These are phyloP conservation scores for Nepenthes alata DNA, from an alignment of 179 eudicot species.

Conservation along the genomic window DNA sequence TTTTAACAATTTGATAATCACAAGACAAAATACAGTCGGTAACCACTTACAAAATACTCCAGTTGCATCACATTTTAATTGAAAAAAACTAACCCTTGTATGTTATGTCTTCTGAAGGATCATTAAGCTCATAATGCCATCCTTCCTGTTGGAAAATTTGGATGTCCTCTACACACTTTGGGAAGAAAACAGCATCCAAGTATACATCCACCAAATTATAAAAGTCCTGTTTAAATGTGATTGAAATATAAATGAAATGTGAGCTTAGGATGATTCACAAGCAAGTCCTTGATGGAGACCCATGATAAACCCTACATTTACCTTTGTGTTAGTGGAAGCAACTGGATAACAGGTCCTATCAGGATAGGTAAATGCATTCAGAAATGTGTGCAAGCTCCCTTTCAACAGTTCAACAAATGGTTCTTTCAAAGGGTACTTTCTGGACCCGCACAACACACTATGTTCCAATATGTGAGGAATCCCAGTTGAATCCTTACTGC, in stretches of 20 bases:
- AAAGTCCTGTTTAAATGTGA: constrained; percentile 49
- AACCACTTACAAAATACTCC: no score
- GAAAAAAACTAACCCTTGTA: constrained; percentile 46
- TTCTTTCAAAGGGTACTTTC: constrained; percentile 94
- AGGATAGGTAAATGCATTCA: constrained; percentile 95
- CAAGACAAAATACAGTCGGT: no score
- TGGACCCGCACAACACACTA: constrained; percentile 90
- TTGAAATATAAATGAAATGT: not conserved
- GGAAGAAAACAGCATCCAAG: constrained; percentile 94
- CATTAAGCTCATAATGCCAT: constrained; percentile 93
- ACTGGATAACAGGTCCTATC: constrained; percentile 99
- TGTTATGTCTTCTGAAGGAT: constrained; percentile 76
- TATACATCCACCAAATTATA: constrained; percentile 96
- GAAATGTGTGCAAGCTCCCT: constrained; percentile 87
- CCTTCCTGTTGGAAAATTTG: constrained; percentile 96
- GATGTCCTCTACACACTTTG: constrained; percentile 74
- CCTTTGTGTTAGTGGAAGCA: constrained; percentile 93
- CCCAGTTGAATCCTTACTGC: constrained; percentile 91
- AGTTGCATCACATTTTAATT: not conserved
- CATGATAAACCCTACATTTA: constrained; percentile 8
- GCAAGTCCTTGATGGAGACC: not conserved
- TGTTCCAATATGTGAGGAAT: constrained; percentile 98
- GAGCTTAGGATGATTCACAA: not conserved
- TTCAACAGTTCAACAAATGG: constrained; percentile 93
- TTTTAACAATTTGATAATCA: no score